Percentiles rank a stretch among this genome's conserved stretches.
phyloP scores from a whole-genome alignment of 2,329 filamentous ascomycete genomes.

The Periconia sp. region DNA sequence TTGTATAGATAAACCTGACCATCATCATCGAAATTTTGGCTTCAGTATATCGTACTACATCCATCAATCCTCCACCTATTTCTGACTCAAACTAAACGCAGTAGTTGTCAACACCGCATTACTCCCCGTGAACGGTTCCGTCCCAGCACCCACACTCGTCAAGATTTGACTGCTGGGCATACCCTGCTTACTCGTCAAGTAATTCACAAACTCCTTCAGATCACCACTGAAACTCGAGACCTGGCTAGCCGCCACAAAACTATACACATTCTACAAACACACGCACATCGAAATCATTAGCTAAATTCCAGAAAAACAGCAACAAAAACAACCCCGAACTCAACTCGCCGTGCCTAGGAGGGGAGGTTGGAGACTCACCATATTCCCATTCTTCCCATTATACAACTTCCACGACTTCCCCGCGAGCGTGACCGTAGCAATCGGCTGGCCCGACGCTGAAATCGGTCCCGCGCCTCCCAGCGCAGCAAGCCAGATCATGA shows the following conservation, averaged over 20 bases:
- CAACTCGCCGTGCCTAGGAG: neutral
- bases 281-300: neutral
- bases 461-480: constrained; percentile 62
- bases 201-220: constrained; percentile 59
- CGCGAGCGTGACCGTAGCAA: constrained; percentile 58
- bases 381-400: constrained; percentile 61
- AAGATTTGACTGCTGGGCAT: constrained; percentile 56
- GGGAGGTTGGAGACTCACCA: constrained; percentile 18
- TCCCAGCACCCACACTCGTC: constrained; percentile 56
- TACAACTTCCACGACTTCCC: constrained; percentile 61
- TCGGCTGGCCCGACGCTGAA: constrained; percentile 56
- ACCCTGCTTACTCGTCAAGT: constrained; percentile 54
- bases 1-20: too few relatives aligned
- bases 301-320: neutral
- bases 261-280: constrained; percentile 54
- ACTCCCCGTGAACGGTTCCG: constrained; percentile 58
- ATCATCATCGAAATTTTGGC: too few relatives aligned
- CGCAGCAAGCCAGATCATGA: constrained; percentile 68
- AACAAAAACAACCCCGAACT: neutral
- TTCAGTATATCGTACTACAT: neutral
- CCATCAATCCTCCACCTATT: constrained; percentile 9
- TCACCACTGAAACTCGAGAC: constrained; percentile 60
- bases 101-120: constrained; percentile 50
- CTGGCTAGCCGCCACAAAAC: constrained; percentile 55
- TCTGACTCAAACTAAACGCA: constrained; percentile 39